phyloP scores from a whole-genome alignment of 139 green algal species.

The Volvox africanus region DNA sequence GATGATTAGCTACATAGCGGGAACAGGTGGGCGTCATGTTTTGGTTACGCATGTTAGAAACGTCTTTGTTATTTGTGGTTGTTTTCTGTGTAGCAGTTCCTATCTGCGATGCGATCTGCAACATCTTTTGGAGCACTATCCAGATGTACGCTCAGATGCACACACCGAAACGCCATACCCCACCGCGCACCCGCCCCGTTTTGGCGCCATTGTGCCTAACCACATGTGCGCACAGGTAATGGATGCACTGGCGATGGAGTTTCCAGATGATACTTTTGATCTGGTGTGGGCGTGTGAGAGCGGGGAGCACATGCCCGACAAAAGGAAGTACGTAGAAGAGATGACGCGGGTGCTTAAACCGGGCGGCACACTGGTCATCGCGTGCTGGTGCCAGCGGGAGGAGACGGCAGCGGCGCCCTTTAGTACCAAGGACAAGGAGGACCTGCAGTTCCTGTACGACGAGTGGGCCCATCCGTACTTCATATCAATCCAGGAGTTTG shows the following conservation, averaged over 20 bases:
- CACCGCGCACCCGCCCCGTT: too few species aligned
- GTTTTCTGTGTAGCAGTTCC: too few species aligned
- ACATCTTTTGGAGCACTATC: too few species aligned
- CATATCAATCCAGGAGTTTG: slow-evolving; percentile 94
- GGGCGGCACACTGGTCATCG: slow-evolving; percentile 87
- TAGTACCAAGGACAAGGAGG: slow-evolving; percentile 77
- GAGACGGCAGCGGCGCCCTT: slow-evolving; percentile 72
- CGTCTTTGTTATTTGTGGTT: too few species aligned
- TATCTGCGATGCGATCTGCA: too few species aligned
- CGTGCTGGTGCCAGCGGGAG: slow-evolving; percentile 96
- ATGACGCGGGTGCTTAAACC: slow-evolving; percentile 94
- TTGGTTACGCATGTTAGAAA: too few species aligned
- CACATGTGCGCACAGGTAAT: slow-evolving; percentile 93
- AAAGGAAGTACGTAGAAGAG: slow-evolving; percentile 93
- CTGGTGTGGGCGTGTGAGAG: slow-evolving; percentile 98
- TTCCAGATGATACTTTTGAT: slow-evolving; percentile 92
- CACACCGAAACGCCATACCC: too few species aligned
- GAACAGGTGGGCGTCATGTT: too few species aligned
- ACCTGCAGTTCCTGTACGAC: slow-evolving; percentile 95
- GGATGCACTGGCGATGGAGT: slow-evolving; percentile 94
- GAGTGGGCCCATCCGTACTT: slow-evolving; percentile 96
- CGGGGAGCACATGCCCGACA: slow-evolving; percentile 99
- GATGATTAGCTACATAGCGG: too few species aligned
- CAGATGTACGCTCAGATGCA: too few species aligned
- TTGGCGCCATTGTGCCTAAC: not conserved